Percentiles rank a stretch among this genome's conserved stretches.
These are phyloP conservation scores for Chrysoporthe austroafricana DNA, from an alignment of 2,329 filamentous ascomycete genomes.

Conservation along the genomic window DNA sequence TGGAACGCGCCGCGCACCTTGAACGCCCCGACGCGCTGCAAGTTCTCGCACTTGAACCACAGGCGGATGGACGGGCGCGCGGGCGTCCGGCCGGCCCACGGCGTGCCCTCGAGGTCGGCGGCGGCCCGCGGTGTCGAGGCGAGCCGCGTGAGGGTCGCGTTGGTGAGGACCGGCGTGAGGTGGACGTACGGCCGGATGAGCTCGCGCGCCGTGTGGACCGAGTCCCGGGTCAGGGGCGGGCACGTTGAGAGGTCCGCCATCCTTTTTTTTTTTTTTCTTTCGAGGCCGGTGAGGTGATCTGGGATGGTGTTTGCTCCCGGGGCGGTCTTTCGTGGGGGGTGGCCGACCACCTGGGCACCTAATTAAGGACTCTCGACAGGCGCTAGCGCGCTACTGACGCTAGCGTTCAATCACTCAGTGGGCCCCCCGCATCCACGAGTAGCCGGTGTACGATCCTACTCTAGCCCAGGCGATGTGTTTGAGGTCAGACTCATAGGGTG, in stretches of 20 bases:
- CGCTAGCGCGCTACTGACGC: too few relatives aligned
- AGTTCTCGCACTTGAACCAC: constrained; percentile 96
- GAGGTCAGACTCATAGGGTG: neutral
- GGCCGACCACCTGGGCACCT: too few relatives aligned
- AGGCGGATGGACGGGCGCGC: constrained; percentile 70
- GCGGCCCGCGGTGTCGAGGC: constrained; percentile 70
- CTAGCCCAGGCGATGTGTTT: neutral
- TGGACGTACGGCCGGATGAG: constrained; percentile 79
- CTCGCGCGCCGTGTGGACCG: constrained; percentile 71
- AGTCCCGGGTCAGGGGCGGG: constrained; percentile 71
- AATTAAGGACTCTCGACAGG: too few relatives aligned
- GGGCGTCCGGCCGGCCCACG: constrained; percentile 57
- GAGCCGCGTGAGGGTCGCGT: constrained; percentile 71
- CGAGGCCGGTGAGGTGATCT: neutral
- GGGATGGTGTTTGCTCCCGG: neutral
- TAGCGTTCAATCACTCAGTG: too few relatives aligned
- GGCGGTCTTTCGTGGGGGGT: too few relatives aligned
- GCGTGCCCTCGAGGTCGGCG: constrained; percentile 56
- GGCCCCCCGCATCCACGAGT: too few relatives aligned
- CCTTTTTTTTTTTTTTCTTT: neutral
- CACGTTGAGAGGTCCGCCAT: constrained; percentile 60
- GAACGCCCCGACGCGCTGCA: constrained; percentile 89
- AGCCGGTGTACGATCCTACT: too few relatives aligned
- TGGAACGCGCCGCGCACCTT: constrained; percentile 92
- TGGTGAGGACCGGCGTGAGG: constrained; percentile 81